Conservation (phyloP, 2,329 filamentous ascomycete genomes). For the Elsinoe batatas region DNA sequence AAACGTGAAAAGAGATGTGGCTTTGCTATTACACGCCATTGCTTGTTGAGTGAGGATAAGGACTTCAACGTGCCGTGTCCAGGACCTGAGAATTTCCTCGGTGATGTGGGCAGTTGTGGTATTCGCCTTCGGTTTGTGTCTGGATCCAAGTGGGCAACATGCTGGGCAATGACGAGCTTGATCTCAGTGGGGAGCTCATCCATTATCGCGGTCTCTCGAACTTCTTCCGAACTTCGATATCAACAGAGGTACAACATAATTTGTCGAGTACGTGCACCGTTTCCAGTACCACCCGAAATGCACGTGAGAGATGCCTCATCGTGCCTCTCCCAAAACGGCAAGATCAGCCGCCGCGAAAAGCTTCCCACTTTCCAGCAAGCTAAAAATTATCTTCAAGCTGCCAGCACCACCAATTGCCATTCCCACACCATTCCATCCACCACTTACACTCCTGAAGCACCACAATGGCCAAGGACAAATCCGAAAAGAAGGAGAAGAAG, state of each 20-base stretch:
- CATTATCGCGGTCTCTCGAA: background rate
- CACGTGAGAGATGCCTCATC: background rate
- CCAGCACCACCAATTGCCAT: background rate
- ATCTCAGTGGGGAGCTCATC: conserved; percentile 1
- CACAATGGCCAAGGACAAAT: conserved; percentile 32
- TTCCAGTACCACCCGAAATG: background rate
- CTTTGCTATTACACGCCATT: background rate
- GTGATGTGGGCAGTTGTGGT: background rate
- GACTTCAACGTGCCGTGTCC: background rate
- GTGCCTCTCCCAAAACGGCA: background rate
- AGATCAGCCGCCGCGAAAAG: conserved; percentile 10
- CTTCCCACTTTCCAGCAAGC: conserved; percentile 3
- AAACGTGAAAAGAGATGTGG: conserved; percentile 1
- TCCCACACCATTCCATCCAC: background rate
- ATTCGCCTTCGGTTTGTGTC: background rate
- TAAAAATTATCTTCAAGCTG: conserved; percentile 10
- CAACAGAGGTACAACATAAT: background rate
- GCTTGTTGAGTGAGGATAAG: background rate
- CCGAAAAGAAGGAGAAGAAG: conserved; percentile 32
- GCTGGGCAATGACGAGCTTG: conserved; percentile 1
- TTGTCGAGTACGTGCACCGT: background rate
- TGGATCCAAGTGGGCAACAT: background rate
- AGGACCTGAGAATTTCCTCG: background rate
- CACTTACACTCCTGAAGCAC: background rate
- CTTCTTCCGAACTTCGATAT: background rate